These are phyloP conservation scores for Pseudohalonectria lignicola DNA, from an alignment of 2,329 filamentous ascomycete species.

Conservation along the genomic window DNA sequence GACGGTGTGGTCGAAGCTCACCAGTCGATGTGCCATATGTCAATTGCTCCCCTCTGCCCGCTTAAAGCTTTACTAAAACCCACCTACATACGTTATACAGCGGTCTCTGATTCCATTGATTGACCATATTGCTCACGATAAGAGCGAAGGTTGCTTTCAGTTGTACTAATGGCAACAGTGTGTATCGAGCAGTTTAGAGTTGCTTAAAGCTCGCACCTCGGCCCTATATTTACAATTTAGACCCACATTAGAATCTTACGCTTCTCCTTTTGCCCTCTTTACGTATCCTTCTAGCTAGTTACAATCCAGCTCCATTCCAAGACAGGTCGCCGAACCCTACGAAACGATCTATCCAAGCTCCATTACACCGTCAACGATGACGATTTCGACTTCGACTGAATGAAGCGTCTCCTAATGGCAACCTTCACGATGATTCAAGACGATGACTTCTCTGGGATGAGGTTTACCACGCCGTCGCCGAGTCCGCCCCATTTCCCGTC, in stretches of 20 bases:
- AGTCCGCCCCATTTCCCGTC: constrained; percentile 7
- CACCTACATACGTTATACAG: no score
- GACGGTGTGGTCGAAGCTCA: no score
- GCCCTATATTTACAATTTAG: no score
- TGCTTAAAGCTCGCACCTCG: no score
- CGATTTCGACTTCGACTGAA: constrained; percentile 10
- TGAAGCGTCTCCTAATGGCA: constrained; percentile 20
- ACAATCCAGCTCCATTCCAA: background rate
- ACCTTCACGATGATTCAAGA: constrained; percentile 15
- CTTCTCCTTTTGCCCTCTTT: background rate
- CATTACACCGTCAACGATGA: background rate
- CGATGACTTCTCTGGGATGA: constrained; percentile 22
- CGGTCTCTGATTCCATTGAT: no score
- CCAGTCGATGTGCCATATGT: no score
- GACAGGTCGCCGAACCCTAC: background rate
- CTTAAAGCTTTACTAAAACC: no score
- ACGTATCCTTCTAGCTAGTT: background rate
- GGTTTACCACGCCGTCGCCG: constrained; percentile 22
- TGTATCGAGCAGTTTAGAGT: no score
- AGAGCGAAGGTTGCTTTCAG: no score
- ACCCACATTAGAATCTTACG: background rate
- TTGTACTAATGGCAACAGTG: no score
- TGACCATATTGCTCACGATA: no score
- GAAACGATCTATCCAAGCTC: background rate
- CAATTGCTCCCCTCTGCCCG: no score